A percentile compares a stretch with the other conserved stretches of the same genome.
Conservation (phyloP, 345 rosid species). For the Alliaria petiolata region DNA sequence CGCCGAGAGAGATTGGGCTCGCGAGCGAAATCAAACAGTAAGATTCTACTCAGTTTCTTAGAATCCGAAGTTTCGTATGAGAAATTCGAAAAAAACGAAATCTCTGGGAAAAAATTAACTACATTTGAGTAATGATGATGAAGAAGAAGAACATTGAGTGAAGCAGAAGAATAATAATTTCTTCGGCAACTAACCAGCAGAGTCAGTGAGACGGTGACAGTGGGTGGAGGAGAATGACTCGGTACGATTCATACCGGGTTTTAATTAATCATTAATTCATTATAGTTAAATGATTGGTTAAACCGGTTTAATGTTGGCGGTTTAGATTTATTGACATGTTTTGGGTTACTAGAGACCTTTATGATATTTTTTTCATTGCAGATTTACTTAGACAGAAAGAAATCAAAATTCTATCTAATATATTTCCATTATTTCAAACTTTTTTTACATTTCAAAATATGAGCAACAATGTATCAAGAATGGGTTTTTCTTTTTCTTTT, state of each 20-base stretch:
- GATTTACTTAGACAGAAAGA: no score
- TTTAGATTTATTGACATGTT: no score
- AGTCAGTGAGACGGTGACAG: conserved; percentile 11
- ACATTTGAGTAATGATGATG: neutral
- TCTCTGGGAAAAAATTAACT: neutral
- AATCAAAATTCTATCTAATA: no score
- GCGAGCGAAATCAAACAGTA: neutral
- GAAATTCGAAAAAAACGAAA: neutral
- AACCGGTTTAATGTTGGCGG: no score
- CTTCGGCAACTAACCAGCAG: neutral
- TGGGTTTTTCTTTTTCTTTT: neutral
- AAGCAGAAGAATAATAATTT: conserved; percentile 13
- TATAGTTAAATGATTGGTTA: no score
- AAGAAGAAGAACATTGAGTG: neutral
- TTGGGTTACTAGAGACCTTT: no score
- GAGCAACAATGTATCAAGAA: neutral
- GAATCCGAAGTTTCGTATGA: neutral
- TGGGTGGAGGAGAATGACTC: conserved; percentile 10
- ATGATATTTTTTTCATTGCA: no score
- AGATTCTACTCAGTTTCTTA: neutral
- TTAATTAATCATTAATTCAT: no score
- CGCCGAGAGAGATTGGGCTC: neutral
- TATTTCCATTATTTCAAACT: no score
- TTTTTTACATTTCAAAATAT: no score
- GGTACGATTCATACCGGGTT: neutral